phyloP scores from a whole-genome alignment of 2,329 filamentous ascomycete species.

The Aspergillus nomiae region DNA sequence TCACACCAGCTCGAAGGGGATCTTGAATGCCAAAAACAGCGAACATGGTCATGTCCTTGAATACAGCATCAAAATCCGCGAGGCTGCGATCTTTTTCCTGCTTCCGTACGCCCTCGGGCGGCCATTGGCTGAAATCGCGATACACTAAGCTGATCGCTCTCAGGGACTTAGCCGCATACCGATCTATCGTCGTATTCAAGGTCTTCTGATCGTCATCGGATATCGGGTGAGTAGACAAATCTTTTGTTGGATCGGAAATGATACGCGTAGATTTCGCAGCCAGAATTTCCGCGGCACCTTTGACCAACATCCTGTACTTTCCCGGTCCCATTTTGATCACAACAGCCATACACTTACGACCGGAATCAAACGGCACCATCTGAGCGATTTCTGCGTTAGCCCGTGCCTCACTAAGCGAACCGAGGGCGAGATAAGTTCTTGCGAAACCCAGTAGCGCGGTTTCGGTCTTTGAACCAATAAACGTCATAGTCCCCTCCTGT shows the following conservation, averaged over 20 bases:
- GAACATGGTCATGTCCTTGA: conserved; percentile 68
- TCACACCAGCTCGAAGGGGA: conserved; percentile 73
- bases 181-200: conserved; percentile 69
- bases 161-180: conserved; percentile 77
- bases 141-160: conserved; percentile 84
- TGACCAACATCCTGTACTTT: conserved; percentile 59
- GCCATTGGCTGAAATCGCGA: conserved; percentile 83
- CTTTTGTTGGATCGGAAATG: conserved; percentile 62
- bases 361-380: conserved; percentile 62
- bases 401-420: conserved; percentile 61
- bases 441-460: conserved; percentile 73
- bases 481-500: conserved; percentile 60
- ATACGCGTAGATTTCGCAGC: conserved; percentile 52
- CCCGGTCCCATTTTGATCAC: conserved; percentile 59
- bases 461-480: conserved; percentile 77
- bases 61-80: conserved; percentile 67
- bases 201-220: conserved; percentile 59
- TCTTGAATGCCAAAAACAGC: conserved; percentile 80
- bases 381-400: conserved; percentile 61
- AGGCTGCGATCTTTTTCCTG: conserved; percentile 62
- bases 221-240: conserved; percentile 55
- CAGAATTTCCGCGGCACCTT: conserved; percentile 56
- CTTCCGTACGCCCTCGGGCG: conserved; percentile 64
- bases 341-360: conserved; percentile 69
- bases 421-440: conserved; percentile 66